Conservation (phyloP, 306 rosid species). For the Cajanus cajan region DNA sequence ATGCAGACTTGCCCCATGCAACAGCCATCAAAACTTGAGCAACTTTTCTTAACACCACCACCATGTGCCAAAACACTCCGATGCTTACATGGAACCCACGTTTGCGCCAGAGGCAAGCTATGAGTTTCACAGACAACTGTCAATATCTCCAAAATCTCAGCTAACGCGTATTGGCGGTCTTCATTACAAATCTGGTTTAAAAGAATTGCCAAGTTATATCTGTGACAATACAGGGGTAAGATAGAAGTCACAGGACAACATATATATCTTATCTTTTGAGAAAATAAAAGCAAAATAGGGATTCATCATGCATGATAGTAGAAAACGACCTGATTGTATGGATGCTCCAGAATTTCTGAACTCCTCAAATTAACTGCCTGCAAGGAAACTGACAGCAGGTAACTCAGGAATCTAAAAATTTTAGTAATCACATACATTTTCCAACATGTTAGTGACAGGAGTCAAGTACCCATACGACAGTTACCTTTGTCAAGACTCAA, state of each 20-base stretch:
- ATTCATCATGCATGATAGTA: conserved; percentile 26
- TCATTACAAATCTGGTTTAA: conserved; percentile 82
- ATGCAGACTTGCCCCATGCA: conserved; percentile 86
- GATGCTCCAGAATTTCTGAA: conserved; percentile 66
- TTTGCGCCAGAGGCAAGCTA: conserved; percentile 87
- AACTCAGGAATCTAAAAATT: conserved; percentile 28
- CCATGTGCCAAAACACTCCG: conserved; percentile 77
- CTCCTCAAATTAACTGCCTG: conserved; percentile 89
- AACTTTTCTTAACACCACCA: conserved; percentile 75
- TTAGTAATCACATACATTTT: background rate
- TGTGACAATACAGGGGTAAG: conserved; percentile 53
- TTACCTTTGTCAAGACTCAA: background rate
- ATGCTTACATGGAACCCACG: conserved; percentile 96
- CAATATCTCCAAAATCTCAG: conserved; percentile 81
- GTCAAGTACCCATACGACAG: background rate
- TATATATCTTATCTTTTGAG: conserved; percentile 13
- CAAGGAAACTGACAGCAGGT: conserved; percentile 44
- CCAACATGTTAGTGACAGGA: background rate
- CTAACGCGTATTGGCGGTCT: conserved; percentile 73
- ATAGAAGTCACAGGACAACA: conserved; percentile 32
- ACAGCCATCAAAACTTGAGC: conserved; percentile 77
- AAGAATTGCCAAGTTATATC: conserved; percentile 67
- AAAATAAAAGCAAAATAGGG: conserved; percentile 12
- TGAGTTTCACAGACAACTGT: conserved; percentile 80
- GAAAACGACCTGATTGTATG: conserved; percentile 61